Conservation (phyloP, 2,329 filamentous ascomycete species). For the Calonectria ilicicola region DNA sequence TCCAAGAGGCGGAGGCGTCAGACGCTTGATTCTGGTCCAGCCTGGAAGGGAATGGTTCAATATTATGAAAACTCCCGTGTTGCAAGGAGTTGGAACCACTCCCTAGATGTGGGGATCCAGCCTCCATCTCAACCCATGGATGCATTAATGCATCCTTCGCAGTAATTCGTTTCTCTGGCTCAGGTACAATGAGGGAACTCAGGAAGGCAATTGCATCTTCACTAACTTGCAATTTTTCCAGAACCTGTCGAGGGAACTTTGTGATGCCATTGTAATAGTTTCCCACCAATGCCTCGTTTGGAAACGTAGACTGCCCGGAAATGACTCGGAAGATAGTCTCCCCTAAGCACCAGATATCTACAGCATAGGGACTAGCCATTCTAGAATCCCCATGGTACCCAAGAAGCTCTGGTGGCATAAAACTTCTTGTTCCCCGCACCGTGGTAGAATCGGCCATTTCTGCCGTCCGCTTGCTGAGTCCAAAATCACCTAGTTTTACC, state of each 20-base stretch:
- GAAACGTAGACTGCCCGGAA: not conserved
- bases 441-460: not conserved
- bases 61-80: no score
- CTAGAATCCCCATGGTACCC: not conserved
- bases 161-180: not conserved
- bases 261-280: not conserved
- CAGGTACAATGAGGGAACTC: not conserved
- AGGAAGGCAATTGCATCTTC: not conserved
- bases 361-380: not conserved
- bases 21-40: not conserved
- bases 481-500: not conserved
- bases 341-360: conserved; percentile 10
- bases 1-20: not conserved
- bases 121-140: not conserved
- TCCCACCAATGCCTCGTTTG: not conserved
- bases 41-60: not conserved
- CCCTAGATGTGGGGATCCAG: not conserved
- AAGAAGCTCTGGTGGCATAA: conserved; percentile 3
- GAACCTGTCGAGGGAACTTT: not conserved
- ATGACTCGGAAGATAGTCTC: not conserved
- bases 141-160: not conserved
- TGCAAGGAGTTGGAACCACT: not conserved
- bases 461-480: not conserved
- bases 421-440: not conserved
- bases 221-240: not conserved